phyloP scores from a whole-genome alignment of 306 rosid genomes.

The Inga leiocalycina region DNA sequence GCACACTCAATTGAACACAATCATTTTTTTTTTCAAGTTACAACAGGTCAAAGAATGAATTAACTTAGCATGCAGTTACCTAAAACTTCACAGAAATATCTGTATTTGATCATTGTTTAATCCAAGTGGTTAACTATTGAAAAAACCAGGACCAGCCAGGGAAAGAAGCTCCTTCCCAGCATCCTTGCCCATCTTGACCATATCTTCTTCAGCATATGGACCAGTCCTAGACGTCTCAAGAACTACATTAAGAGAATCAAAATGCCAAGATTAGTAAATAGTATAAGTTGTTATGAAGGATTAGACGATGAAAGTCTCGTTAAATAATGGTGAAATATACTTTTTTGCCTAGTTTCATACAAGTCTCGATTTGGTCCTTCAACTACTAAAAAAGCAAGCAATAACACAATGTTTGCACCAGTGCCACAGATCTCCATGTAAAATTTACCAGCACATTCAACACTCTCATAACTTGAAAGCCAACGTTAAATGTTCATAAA shows the following conservation, averaged over 20 bases:
- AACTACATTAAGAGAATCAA: conserved; percentile 47
- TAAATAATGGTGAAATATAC: neutral
- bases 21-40: conserved; percentile 17
- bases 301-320: neutral
- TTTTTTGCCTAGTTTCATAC: neutral
- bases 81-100: conserved; percentile 13
- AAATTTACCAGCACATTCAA: neutral
- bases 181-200: conserved; percentile 80
- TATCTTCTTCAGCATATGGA: conserved; percentile 62
- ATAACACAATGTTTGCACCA: neutral
- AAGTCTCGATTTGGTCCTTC: neutral
- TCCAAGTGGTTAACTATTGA: conserved; percentile 42
- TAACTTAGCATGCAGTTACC: conserved; percentile 18
- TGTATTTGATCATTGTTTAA: conserved; percentile 16
- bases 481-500: neutral
- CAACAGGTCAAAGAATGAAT: conserved; percentile 38
- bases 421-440: neutral
- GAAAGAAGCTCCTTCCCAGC: conserved; percentile 90
- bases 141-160: conserved; percentile 81
- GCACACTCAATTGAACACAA: conserved; percentile 21
- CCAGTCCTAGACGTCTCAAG: conserved; percentile 82
- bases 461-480: neutral
- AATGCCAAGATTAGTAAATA: neutral
- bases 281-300: neutral
- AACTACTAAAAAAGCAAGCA: neutral